Percentiles rank a stretch among this genome's conserved stretches.
Evolutionary conservation across 768 basidiomycete species (phyloP).

Genomic region (Chalciporus piperatus): DNA sequence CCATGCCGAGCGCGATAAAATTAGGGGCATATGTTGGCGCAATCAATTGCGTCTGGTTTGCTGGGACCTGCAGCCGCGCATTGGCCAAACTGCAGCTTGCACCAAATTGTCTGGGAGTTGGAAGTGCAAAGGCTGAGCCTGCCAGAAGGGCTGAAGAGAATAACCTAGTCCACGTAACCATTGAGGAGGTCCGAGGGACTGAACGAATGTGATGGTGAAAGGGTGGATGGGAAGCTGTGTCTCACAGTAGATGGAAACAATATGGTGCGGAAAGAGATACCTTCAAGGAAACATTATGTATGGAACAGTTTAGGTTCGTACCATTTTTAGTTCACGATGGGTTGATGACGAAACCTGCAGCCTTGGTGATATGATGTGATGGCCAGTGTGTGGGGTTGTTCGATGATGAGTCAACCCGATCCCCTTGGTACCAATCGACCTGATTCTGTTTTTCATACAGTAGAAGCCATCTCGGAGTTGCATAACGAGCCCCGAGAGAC

Average conservation of each 20-base stretch:
- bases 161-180: neutral
- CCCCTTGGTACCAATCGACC: too few species aligned
- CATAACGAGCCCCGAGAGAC: too few species aligned
- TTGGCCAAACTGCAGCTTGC: neutral
- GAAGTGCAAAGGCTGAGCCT: neutral
- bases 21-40: constrained; percentile 35
- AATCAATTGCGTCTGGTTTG: constrained; percentile 32
- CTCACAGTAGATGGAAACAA: neutral
- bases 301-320: too few species aligned
- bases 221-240: neutral
- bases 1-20: constrained; percentile 46
- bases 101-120: neutral
- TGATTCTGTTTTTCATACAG: too few species aligned
- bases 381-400: too few species aligned
- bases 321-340: too few species aligned
- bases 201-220: neutral
- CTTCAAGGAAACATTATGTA: too few species aligned
- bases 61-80: constrained; percentile 18
- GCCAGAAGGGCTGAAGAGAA: neutral
- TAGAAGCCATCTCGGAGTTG: too few species aligned
- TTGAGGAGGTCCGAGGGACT: neutral
- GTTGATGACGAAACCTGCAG: too few species aligned
- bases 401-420: too few species aligned
- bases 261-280: neutral
- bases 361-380: too few species aligned